Evolutionary conservation across 345 rosid species (phyloP), one percentile per base, ranked within the genome.

Genomic region (Salix suchowensis): DNA sequence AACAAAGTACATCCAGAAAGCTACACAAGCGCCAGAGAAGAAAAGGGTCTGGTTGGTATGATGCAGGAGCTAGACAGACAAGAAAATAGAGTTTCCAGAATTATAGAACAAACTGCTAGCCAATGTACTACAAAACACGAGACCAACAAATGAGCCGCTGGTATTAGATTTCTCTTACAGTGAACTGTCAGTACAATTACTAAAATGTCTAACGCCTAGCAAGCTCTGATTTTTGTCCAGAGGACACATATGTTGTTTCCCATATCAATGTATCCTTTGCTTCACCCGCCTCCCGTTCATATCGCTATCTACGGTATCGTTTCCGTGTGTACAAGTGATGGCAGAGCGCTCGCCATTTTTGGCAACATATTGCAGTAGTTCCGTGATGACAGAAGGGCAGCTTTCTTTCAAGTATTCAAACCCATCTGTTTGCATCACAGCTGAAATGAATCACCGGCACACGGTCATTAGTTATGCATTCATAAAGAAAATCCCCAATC

Each of bases 231-330:
- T 67, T 39, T 50, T 65, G 24, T 44, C 34, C 62, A 36, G 23
- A 42, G 42, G 18, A 44, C 39, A 54, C 7, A 42, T 62, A 48
- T 73, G 64, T 21, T 58, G 50, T 69, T 78, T 32, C 65, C 81
- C 48, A 74, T 30, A 76, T 89, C 84, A 91, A 36, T 84, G 89
- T 46, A 89, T 70, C 83, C 94, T 87, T 75, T 84, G 97, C 86
- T 92, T 92, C 78, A 92, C 94, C 68, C 97, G 84, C 71, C 97
- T 81, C 36, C 93, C 93, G 50, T 86, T 86, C 36, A 72, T 60
- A 68, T 90, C 94, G 26, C 91, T 89, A 79, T 92, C 97, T 13
- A 76, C 76, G 36, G 77, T 54, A 46, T 87, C 87, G 12, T 85
- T 88, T 46, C 82, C 80, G 68, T 73, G 46, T 76, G 89, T 86